Evolutionary conservation across 768 basidiomycete species (phyloP).

Genomic region (Scleroderma bovista): DNA sequence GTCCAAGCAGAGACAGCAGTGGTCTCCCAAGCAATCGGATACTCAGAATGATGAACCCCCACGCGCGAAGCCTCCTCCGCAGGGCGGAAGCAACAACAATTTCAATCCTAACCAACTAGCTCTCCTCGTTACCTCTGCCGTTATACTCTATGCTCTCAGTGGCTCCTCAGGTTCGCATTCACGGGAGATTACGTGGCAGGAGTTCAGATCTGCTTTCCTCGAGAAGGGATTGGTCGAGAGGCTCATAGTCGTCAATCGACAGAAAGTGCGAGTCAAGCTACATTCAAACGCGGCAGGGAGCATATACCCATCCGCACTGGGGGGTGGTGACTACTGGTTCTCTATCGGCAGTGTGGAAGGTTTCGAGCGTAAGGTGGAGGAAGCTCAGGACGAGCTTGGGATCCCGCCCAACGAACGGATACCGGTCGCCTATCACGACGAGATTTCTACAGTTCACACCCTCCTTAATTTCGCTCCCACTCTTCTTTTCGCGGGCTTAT

Average conservation of each 20-base stretch:
- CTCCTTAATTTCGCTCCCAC: slow-evolving; percentile 94
- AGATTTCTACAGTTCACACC: slow-evolving; percentile 79
- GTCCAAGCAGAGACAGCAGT: slow-evolving; percentile 29
- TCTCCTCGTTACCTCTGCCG: slow-evolving; percentile 52
- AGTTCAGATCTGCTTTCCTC: slow-evolving; percentile 95
- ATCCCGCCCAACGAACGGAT: slow-evolving; percentile 92
- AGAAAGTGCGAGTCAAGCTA: slow-evolving; percentile 85
- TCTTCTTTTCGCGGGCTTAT: slow-evolving; percentile 80
- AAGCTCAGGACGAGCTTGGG: slow-evolving; percentile 86
- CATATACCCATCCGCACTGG: slow-evolving; percentile 59
- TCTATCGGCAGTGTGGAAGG: slow-evolving; percentile 96
- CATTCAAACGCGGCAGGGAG: slow-evolving; percentile 84
- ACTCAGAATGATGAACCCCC: slow-evolving; percentile 25
- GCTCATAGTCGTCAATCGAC: slow-evolving; percentile 86
- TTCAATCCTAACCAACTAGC: slow-evolving; percentile 55
- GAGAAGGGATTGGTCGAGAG: slow-evolving; percentile 95
- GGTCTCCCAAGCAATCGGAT: slow-evolving; percentile 24
- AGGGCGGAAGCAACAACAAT: slow-evolving; percentile 37
- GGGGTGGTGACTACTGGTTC: slow-evolving; percentile 78
- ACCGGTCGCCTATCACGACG: slow-evolving; percentile 95
- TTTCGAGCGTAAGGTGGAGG: slow-evolving; percentile 92
- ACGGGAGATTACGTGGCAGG: slow-evolving; percentile 98
- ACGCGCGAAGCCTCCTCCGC: slow-evolving; percentile 48
- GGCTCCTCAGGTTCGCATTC: slow-evolving; percentile 42
- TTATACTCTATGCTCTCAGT: slow-evolving; percentile 60